These are phyloP conservation scores for Thelonectria rubi DNA, from an alignment of 2,329 filamentous ascomycete species.

Conservation along the genomic window DNA sequence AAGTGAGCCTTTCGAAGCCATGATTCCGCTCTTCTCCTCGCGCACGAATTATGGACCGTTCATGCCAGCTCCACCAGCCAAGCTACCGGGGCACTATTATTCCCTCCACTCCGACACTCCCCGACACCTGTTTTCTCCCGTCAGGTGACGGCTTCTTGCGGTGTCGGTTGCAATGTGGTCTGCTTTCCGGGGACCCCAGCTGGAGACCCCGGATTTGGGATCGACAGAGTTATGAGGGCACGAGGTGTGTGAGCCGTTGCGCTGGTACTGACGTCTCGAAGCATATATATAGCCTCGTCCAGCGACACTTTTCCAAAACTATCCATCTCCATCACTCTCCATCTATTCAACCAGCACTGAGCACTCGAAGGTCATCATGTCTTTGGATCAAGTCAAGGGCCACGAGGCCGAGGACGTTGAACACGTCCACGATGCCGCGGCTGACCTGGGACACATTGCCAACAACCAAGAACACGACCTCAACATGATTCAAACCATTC, in stretches of 20 bases:
- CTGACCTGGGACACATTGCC: conserved; percentile 17
- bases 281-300: conserved; percentile 24
- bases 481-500: conserved; percentile 19
- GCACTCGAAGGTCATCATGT: conserved; percentile 1
- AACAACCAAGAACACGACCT: conserved; percentile 27
- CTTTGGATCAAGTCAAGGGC: conserved; percentile 16
- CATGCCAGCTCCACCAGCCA: background rate
- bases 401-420: conserved; percentile 15
- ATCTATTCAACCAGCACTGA: background rate
- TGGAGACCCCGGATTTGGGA: conserved; percentile 22
- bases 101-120: conserved; percentile 30
- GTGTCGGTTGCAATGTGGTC: conserved; percentile 13
- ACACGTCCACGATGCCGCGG: conserved; percentile 23
- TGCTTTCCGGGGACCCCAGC: conserved; percentile 29
- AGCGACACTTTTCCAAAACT: background rate
- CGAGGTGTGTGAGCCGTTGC: conserved; percentile 4
- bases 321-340: background rate
- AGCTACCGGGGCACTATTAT: conserved; percentile 10
- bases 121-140: conserved; percentile 1
- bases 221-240: conserved; percentile 1
- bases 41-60: background rate
- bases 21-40: background rate
- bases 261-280: background rate
- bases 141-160: conserved; percentile 10
- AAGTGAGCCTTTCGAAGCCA: conserved; percentile 2